Conservation (phyloP, 352 stramenopile genomes). For the Globisporangium middletonii region DNA sequence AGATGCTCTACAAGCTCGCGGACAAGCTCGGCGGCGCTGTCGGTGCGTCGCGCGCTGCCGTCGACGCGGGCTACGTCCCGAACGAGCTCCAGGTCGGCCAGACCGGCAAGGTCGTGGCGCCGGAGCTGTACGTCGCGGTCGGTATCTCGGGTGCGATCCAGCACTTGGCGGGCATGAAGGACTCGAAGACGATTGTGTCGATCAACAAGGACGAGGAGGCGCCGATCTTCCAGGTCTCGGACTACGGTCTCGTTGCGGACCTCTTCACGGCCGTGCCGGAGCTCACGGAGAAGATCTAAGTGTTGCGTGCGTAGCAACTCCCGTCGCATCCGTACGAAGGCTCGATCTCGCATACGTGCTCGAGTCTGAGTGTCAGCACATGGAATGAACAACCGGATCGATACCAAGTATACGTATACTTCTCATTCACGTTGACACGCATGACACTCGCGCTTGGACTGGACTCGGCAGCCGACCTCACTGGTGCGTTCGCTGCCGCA, state of each 20-base stretch:
- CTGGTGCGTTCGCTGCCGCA: background rate
- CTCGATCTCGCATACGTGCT: too few relatives aligned
- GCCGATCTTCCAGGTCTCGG: constrained; percentile 98
- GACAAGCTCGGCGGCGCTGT: constrained; percentile 98
- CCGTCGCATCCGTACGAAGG: too few relatives aligned
- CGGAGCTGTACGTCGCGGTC: constrained; percentile 95
- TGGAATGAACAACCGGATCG: background rate
- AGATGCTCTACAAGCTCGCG: constrained; percentile 95
- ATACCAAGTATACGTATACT: background rate
- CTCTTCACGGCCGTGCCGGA: constrained; percentile 97
- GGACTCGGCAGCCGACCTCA: too few relatives aligned
- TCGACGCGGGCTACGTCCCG: constrained; percentile 97
- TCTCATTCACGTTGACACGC: background rate
- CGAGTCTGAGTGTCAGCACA: background rate
- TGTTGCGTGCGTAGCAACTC: background rate
- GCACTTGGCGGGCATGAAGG: constrained; percentile 99
- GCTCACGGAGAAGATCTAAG: constrained; percentile 96
- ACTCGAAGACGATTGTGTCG: constrained; percentile 98
- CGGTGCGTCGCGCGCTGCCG: constrained; percentile 95
- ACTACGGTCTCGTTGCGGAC: constrained; percentile 98
- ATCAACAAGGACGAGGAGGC: constrained; percentile 99
- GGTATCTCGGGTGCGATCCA: constrained; percentile 99
- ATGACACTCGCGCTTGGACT: too few relatives aligned
- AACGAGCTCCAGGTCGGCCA: constrained; percentile 99
- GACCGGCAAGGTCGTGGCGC: constrained; percentile 98